Conservation (phyloP, 2,329 filamentous ascomycete genomes). For the Cercospora janseana region DNA sequence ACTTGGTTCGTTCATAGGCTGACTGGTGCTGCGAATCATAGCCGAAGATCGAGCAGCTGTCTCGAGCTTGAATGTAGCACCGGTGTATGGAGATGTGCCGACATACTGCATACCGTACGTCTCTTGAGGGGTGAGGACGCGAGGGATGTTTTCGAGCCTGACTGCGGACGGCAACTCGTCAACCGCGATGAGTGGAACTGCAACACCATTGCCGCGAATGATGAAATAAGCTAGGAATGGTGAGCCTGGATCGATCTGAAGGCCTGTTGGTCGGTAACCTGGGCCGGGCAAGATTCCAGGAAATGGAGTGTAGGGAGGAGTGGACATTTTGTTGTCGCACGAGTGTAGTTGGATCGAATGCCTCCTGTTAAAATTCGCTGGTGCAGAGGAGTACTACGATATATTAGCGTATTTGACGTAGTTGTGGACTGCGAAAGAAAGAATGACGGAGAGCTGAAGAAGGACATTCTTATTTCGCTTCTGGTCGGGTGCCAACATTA, state of each 20-base stretch:
- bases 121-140: slow-evolving; percentile 35
- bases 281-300: slow-evolving; percentile 13
- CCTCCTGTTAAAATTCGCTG: not conserved
- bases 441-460: not conserved
- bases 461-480: not conserved
- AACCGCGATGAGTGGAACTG: slow-evolving; percentile 44
- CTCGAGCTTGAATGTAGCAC: slow-evolving; percentile 30
- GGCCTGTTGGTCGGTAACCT: slow-evolving; percentile 13
- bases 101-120: slow-evolving; percentile 35
- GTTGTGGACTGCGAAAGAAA: slow-evolving; percentile 4
- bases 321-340: slow-evolving; percentile 6
- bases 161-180: slow-evolving; percentile 45
- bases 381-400: not conserved
- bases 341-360: too few relatives aligned
- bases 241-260: slow-evolving; percentile 7
- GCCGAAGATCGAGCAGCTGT: slow-evolving; percentile 3
- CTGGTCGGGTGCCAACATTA: not conserved
- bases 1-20: slow-evolving; percentile 16
- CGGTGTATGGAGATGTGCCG: slow-evolving; percentile 31
- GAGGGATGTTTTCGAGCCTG: slow-evolving; percentile 41
- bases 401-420: not conserved
- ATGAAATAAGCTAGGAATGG: slow-evolving; percentile 40
- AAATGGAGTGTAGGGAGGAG: slow-evolving; percentile 8
- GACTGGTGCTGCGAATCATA: slow-evolving; percentile 23
- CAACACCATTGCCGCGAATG: slow-evolving; percentile 36